phyloP scores from a whole-genome alignment of 108 stramenopile genomes.

The Pelagomonas calceolata region DNA sequence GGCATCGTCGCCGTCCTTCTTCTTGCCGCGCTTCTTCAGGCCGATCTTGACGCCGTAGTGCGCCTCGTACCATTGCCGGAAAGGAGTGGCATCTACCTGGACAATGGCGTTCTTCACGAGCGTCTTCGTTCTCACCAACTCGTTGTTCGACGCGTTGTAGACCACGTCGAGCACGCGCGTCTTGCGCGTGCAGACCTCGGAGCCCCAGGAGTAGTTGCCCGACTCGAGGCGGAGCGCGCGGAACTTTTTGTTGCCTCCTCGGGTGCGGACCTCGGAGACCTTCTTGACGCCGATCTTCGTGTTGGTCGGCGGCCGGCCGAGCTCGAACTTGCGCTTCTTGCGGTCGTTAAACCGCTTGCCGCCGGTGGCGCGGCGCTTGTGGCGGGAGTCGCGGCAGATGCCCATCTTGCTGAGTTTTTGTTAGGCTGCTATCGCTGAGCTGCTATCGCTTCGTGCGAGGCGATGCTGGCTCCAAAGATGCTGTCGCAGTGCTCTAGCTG shows the following conservation, averaged over 20 bases:
- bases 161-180: slow-evolving; percentile 96
- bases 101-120: slow-evolving; percentile 98
- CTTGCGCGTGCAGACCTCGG: slow-evolving; percentile 95
- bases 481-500: no score
- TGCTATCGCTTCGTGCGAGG: no score
- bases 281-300: slow-evolving; percentile 94
- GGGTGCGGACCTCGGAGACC: slow-evolving; percentile 74
- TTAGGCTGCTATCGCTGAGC: no score
- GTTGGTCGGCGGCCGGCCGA: slow-evolving; percentile 93
- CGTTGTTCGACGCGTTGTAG: slow-evolving; percentile 99
- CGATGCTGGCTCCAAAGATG: no score
- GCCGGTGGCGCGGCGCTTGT: slow-evolving; percentile 99
- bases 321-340: slow-evolving; percentile 99
- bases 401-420: no score
- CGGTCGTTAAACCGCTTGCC: slow-evolving; percentile 85
- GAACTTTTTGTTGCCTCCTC: slow-evolving; percentile 93
- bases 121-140: slow-evolving; percentile 99
- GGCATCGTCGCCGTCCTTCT: slow-evolving; percentile 39
- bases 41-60: slow-evolving; percentile 95
- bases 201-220: slow-evolving; percentile 98
- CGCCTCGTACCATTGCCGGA: slow-evolving; percentile 93
- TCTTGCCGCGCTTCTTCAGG: slow-evolving; percentile 70
- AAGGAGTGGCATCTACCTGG: slow-evolving; percentile 92
- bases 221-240: slow-evolving; percentile 88
- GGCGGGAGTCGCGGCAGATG: slow-evolving; percentile 94